Evolutionary conservation across 179 eudicot species (phyloP), one percentile per base, ranked within the genome.

Genomic region (Silene coronaria): DNA sequence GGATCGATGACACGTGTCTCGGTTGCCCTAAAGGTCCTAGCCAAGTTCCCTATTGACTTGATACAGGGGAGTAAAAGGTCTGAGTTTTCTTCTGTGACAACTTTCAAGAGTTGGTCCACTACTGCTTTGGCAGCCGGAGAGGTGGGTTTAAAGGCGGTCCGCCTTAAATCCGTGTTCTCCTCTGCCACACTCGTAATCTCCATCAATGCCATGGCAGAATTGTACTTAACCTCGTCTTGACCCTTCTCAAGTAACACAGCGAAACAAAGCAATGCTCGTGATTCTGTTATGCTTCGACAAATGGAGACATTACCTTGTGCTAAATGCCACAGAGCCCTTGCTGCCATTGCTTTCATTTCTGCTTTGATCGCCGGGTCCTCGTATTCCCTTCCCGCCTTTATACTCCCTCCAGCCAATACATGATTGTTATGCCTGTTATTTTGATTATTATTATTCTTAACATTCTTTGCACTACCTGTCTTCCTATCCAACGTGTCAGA

Each of bases 181-280:
- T 87, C 92, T 0, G 89, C 92, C 7, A 87, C 86, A 0, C 82
- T 82, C 0, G 92, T 83, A 55, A 89, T 89, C 64, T 84, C 92
- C 91, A 86, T 84, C 30, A 89, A 27, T 6, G 90, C 89, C 92
- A 89, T 87, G 14, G 88, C 89, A 0, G 92, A 89, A 71, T 87
- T 81, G 45, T 81, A 80, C 62, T 82, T 78, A 2, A 87, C 90
- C 13, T 89, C 89, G 0, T 86, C 89, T 2, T 46, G 69, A 1
- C 81, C 91, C 12, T 87, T 87, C n/a, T 87, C 89, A 12, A 89
- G 64, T 45, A 89, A 75, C 5, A 86, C 88, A 1, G 92, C 89
- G 11, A 89, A 89, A 34, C 92, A 89, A 6, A 89, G 75, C 17
- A 89, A 75, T 0, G 92, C 92, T 53, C 88, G 69, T 0, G 91